Conservation (phyloP, 345 rosid genomes). For the Hibiscus syriacus region DNA sequence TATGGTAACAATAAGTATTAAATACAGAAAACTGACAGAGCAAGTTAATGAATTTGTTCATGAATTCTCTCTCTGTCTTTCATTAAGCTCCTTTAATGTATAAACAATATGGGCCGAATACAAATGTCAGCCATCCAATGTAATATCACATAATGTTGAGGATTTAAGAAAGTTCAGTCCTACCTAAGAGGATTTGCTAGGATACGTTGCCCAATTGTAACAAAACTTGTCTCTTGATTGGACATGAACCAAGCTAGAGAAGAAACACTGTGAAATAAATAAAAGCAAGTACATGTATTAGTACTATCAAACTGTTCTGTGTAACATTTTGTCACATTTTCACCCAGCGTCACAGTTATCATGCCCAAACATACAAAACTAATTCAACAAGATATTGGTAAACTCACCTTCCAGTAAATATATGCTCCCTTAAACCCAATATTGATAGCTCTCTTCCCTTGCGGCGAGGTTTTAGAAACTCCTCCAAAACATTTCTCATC, state of each 20-base stretch:
- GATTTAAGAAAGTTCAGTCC: conserved; percentile 2
- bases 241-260: conserved; percentile 99
- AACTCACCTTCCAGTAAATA: conserved; percentile 92
- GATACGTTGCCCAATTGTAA: conserved; percentile 89
- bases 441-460: conserved; percentile 70
- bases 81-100: neutral
- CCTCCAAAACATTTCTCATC: conserved; percentile 91
- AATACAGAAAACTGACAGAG: neutral
- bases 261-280: conserved; percentile 67
- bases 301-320: neutral
- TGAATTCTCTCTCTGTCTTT: neutral
- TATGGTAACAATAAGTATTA: no score
- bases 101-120: neutral
- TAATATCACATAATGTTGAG: neutral
- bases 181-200: conserved; percentile 96
- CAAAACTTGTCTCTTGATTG: conserved; percentile 96
- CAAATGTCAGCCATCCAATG: neutral
- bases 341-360: neutral
- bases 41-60: neutral
- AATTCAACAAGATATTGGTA: conserved; percentile 7
- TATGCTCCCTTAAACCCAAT: conserved; percentile 91
- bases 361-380: neutral
- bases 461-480: conserved; percentile 42
- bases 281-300: conserved; percentile 1
- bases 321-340: neutral